Evolutionary conservation across 1,284 basidiomycete species (phyloP).

Genomic region (Cutaneotrichosporon cutaneum): DNA sequence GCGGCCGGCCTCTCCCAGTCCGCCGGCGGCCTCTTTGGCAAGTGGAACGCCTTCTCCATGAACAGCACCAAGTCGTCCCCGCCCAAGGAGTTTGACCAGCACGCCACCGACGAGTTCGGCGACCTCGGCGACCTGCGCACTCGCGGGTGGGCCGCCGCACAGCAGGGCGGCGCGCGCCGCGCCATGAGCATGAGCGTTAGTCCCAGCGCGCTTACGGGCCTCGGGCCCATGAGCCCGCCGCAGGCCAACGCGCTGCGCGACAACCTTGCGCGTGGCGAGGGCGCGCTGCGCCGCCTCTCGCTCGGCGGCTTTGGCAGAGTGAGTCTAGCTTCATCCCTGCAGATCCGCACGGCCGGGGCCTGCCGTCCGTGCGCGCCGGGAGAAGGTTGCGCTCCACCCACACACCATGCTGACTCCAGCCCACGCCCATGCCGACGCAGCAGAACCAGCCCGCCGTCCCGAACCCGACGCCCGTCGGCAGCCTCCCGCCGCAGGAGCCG

Average conservation of each 20-base stretch:
- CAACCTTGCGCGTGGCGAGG: constrained; percentile 46
- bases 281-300: constrained; percentile 43
- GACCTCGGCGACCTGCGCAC: constrained; percentile 37
- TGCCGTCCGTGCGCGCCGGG: not conserved
- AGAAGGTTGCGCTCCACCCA: not conserved
- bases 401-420: not conserved
- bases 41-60: constrained; percentile 21
- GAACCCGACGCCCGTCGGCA: constrained; percentile 24
- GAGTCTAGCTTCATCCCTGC: constrained; percentile 16
- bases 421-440: constrained; percentile 5
- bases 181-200: constrained; percentile 37
- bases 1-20: constrained; percentile 5
- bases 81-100: constrained; percentile 27
- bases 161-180: constrained; percentile 28
- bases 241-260: constrained; percentile 35
- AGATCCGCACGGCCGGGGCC: constrained; percentile 3
- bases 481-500: constrained; percentile 10
- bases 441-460: constrained; percentile 15
- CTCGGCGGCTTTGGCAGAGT: constrained; percentile 36
- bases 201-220: constrained; percentile 14
- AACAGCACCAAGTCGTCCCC: constrained; percentile 6
- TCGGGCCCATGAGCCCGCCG: constrained; percentile 12
- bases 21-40: constrained; percentile 20
- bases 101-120: constrained; percentile 45
- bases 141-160: constrained; percentile 32